Evolutionary conservation across 2,329 filamentous ascomycete species (phyloP).

Genomic region (Elsinoe batatas): DNA sequence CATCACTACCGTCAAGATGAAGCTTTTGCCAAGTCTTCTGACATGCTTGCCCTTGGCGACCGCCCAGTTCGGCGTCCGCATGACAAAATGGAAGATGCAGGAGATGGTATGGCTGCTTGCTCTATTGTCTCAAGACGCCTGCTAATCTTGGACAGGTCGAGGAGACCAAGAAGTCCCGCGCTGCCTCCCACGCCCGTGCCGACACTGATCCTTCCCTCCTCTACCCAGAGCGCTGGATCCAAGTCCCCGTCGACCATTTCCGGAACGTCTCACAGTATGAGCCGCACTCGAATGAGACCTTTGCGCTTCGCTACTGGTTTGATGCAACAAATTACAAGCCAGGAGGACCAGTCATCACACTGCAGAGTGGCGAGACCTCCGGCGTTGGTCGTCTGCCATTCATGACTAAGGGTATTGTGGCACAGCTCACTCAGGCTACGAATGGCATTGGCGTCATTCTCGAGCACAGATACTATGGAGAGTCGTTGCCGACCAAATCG

Average conservation of each 20-base stretch:
- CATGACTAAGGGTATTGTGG: slow-evolving; percentile 67
- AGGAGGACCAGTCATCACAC: slow-evolving; percentile 72
- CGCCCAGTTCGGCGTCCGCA: slow-evolving; percentile 2
- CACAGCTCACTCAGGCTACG: slow-evolving; percentile 59
- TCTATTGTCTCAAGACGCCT: background rate
- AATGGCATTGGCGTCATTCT: slow-evolving; percentile 69
- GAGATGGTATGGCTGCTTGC: background rate
- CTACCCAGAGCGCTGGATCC: slow-evolving; percentile 44
- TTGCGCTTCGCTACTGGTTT: slow-evolving; percentile 72
- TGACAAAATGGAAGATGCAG: slow-evolving; percentile 8
- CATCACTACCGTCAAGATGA: slow-evolving; percentile 5
- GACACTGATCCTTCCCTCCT: slow-evolving; percentile 27
- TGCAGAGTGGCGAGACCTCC: slow-evolving; percentile 61
- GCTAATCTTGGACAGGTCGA: background rate
- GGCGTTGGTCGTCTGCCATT: slow-evolving; percentile 55
- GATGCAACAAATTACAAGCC: slow-evolving; percentile 64
- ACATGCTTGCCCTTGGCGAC: slow-evolving; percentile 8
- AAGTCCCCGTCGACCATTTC: slow-evolving; percentile 66
- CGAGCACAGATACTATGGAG: slow-evolving; percentile 81
- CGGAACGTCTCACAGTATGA: slow-evolving; percentile 69
- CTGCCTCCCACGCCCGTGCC: slow-evolving; percentile 7
- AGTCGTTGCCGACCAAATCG: slow-evolving; percentile 58
- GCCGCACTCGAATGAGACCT: slow-evolving; percentile 60
- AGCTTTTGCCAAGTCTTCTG: slow-evolving; percentile 6
- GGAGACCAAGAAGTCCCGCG: slow-evolving; percentile 3